Evolutionary conservation across 2,329 filamentous ascomycete species (phyloP).

Genomic region (Neonectria ditissima): DNA sequence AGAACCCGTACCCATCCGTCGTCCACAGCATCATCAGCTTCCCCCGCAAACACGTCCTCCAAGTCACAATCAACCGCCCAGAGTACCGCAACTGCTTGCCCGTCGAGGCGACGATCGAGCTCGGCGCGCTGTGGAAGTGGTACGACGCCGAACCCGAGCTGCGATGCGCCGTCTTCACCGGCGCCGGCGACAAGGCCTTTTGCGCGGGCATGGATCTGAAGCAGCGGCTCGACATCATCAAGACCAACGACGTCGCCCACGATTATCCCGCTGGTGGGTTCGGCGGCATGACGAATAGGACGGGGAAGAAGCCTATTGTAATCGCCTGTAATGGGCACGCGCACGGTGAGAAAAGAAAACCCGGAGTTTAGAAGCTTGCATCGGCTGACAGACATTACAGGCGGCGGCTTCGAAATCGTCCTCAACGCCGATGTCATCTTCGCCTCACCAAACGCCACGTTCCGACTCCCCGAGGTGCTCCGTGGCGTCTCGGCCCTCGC

Average conservation of each 20-base stretch:
- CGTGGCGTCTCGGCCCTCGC: conserved; percentile 69
- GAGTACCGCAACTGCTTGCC: conserved; percentile 56
- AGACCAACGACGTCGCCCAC: conserved; percentile 44
- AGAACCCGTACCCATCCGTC: conserved; percentile 48
- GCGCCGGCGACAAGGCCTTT: conserved; percentile 61
- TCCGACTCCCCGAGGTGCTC: conserved; percentile 68
- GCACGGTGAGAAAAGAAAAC: conserved; percentile 39
- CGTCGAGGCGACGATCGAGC: conserved; percentile 50
- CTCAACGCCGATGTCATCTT: conserved; percentile 68
- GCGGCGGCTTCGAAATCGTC: conserved; percentile 49
- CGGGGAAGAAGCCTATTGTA: conserved; percentile 50
- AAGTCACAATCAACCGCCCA: conserved; percentile 59
- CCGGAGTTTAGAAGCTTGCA: not conserved
- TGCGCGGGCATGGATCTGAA: conserved; percentile 67
- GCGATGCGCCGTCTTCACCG: conserved; percentile 64
- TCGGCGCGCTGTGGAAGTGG: conserved; percentile 61
- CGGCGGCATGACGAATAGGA: conserved; percentile 51
- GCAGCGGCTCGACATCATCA: conserved; percentile 53
- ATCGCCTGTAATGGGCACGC: conserved; percentile 49
- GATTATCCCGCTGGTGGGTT: conserved; percentile 45
- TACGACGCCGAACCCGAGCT: conserved; percentile 63
- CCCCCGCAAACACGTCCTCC: conserved; percentile 55
- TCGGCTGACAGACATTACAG: conserved; percentile 22
- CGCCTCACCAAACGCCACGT: conserved; percentile 62
- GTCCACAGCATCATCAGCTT: conserved; percentile 52